Evolutionary conservation across 139 green algal species (phyloP), one percentile per base, ranked within the genome.

Genomic region (Chlamydomonas schloesseri): DNA sequence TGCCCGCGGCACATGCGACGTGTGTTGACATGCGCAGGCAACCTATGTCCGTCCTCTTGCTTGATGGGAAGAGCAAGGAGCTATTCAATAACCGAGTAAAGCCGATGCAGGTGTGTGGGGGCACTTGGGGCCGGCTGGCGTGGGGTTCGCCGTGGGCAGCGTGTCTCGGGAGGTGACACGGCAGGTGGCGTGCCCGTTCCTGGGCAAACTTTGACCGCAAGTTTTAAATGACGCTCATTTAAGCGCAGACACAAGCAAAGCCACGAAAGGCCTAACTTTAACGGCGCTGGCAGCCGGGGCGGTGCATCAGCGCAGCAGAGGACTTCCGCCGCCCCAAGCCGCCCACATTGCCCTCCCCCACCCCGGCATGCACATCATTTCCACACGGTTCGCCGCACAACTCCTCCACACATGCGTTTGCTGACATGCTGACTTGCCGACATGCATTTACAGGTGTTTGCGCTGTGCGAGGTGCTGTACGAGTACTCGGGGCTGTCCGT

Each of bases 21-120:
- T n/a, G 31, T 47, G 31, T 50, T 36, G 20, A 70, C 74, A 71
- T 50, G 65, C 50, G 47, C 86, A 87, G 83, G 77, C 31, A 29
- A 18, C 31, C 42, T 0, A 64, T 90, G 0, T 28, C 58, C 13
- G 73, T 82, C 36, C 57, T 92, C 26, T 69, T 68, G 2, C 86
- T 93, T 0, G 87, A 88, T 80, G 90, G 90, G 26, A 92, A 87
- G 60, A 87, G 53, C 46, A 92, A 92, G 58, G 82, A 75, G 1
- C 69, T 93, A 18, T 93, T 93, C 79, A 91, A 90, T 33, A 88
- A 87, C 3, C 78, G 90, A 0, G 46, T 93, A 20, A 60, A 90
- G 26, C 84, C 83, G 18, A 92, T 93, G 88, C 90, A 93, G 90
- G 90, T 91, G 50, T 10, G 71, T 69, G 23, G 6, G 29, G n/a